Evolutionary conservation across 2,329 filamentous ascomycete genomes (phyloP).

Genomic region (Hymenoscyphus fraxineus): DNA sequence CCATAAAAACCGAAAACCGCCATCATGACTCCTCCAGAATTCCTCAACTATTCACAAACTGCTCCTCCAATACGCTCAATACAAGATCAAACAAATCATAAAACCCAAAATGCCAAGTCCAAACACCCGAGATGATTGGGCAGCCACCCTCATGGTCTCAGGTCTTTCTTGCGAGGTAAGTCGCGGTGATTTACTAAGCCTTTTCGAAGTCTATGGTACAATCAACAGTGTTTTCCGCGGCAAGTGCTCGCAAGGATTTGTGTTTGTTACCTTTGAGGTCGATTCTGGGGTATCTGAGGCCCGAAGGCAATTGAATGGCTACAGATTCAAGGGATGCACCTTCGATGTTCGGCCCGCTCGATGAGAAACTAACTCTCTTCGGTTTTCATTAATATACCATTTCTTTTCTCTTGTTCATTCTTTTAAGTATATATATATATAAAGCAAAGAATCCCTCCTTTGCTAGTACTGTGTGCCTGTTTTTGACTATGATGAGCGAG

Average conservation of each 20-base stretch:
- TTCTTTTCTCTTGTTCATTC: too few species aligned
- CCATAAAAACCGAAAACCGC: too few species aligned
- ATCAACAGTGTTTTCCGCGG: neutral
- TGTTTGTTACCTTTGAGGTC: neutral
- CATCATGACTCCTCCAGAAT: too few species aligned
- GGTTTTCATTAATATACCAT: too few species aligned
- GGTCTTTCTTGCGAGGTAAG: neutral
- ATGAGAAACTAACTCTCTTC: neutral
- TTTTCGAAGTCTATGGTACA: neutral
- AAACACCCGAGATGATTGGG: neutral
- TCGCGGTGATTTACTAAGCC: neutral
- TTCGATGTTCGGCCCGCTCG: neutral
- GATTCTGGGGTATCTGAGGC: neutral
- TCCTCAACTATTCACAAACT: too few species aligned
- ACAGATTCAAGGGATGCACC: neutral
- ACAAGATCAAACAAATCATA: neutral
- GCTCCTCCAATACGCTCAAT: too few species aligned
- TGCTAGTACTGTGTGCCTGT: too few species aligned
- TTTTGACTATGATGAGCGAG: too few species aligned
- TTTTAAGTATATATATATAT: too few species aligned
- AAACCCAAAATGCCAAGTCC: neutral
- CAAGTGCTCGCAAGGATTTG: neutral
- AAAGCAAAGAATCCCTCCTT: too few species aligned
- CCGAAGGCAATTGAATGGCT: neutral
- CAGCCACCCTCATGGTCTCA: neutral